These are phyloP conservation scores for Alternaria viburni DNA, from an alignment of 2,329 filamentous ascomycete species.

Conservation along the genomic window DNA sequence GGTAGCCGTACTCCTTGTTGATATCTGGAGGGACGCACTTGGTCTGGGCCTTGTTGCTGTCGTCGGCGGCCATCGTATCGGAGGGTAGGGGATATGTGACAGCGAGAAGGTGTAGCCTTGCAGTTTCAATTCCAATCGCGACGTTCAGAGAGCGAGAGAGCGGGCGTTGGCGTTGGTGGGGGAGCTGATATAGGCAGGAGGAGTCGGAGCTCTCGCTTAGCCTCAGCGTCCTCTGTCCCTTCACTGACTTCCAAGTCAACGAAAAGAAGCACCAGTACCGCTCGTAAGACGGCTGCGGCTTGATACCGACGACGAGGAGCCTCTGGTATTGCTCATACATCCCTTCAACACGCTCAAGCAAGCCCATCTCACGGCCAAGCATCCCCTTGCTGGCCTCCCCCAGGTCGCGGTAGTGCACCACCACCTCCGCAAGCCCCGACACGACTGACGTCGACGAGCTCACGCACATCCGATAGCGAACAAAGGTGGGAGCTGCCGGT, in stretches of 20 bases:
- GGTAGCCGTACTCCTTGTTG: neutral
- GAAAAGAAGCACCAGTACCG: neutral
- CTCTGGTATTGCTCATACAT: neutral
- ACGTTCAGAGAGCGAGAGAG: neutral
- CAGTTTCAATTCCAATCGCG: neutral
- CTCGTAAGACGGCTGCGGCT: neutral
- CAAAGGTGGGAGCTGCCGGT: neutral
- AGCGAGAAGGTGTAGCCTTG: neutral
- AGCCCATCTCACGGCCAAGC: neutral
- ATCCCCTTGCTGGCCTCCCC: neutral
- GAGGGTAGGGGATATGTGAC: neutral
- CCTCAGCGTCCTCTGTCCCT: neutral
- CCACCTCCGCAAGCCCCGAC: neutral
- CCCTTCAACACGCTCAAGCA: neutral
- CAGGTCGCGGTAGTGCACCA: neutral
- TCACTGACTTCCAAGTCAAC: neutral
- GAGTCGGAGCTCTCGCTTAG: neutral
- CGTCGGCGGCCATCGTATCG: neutral
- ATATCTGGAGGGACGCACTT: neutral
- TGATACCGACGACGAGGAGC: neutral
- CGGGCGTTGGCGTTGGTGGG: neutral
- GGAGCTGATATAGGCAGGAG: neutral
- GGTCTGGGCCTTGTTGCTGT: neutral
- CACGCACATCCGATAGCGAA: neutral
- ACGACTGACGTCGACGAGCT: neutral